phyloP scores from a whole-genome alignment of 139 green algal genomes.

The Chlorella sorokiniana region DNA sequence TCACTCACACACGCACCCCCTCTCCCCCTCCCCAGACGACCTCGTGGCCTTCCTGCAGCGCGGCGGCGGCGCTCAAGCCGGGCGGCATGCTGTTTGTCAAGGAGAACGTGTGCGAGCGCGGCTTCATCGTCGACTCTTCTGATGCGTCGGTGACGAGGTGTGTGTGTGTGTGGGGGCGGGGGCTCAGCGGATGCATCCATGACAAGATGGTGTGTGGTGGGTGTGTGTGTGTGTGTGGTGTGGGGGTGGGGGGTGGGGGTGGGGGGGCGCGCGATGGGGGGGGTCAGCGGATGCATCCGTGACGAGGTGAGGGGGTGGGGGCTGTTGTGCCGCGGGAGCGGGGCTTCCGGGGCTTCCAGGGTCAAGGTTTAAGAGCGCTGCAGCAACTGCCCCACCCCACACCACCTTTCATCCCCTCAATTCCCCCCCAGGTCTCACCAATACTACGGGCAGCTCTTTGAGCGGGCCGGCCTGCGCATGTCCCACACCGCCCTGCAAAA shows the following conservation, averaged over 20 bases:
- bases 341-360: background rate
- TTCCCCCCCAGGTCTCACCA: slow-evolving; percentile 27
- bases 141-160: slow-evolving; percentile 87
- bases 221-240: background rate
- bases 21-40: slow-evolving; percentile 59
- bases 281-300: too few species aligned
- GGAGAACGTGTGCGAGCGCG: slow-evolving; percentile 87
- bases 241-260: too few species aligned
- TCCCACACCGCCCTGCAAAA: slow-evolving; percentile 38
- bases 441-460: slow-evolving; percentile 45
- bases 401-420: too few species aligned
- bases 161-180: background rate
- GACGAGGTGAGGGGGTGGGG: too few species aligned
- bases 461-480: slow-evolving; percentile 29
- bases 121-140: slow-evolving; percentile 92
- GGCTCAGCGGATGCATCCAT: background rate
- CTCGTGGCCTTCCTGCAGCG: slow-evolving; percentile 76
- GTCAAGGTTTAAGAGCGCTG: background rate
- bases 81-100: slow-evolving; percentile 93
- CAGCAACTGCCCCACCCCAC: background rate
- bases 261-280: too few species aligned
- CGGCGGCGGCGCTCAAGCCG: slow-evolving; percentile 58
- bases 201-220: background rate
- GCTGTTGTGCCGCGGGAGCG: too few species aligned
- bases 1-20: too few species aligned